A percentile compares a stretch with the other conserved stretches of the same genome.
Conservation (phyloP, 164 flowering plant species). For the Sextonia rubra region DNA sequence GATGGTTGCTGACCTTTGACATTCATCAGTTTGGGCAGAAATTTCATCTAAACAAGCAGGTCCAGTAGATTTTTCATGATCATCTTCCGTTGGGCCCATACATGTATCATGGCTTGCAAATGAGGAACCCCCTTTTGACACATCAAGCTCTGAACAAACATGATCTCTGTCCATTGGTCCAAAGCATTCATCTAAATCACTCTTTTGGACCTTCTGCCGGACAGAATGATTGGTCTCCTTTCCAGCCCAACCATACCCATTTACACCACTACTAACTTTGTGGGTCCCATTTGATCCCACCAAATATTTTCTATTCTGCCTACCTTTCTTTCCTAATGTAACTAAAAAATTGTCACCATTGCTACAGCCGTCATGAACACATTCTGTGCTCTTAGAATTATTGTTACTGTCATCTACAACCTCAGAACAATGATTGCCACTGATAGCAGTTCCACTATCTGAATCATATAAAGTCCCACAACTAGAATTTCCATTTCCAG, state of each 20-base stretch:
- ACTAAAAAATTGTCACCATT: conserved; percentile 10
- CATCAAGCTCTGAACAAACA: conserved; percentile 18
- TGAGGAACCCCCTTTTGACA: conserved; percentile 19
- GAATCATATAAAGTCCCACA: conserved; percentile 4
- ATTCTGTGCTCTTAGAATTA: conserved; percentile 11
- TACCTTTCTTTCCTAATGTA: conserved; percentile 22
- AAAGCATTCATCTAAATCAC: conserved; percentile 15
- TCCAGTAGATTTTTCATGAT: neutral
- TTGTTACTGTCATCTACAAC: conserved; percentile 13
- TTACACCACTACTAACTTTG: conserved; percentile 18
- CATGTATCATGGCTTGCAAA: neutral
- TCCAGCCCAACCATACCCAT: conserved; percentile 24
- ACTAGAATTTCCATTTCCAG: conserved; percentile 7
- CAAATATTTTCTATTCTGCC: conserved; percentile 16
- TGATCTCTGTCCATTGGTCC: conserved; percentile 19
- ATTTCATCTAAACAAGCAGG: conserved; percentile 6
- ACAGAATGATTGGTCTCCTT: conserved; percentile 45
- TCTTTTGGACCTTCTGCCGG: conserved; percentile 50
- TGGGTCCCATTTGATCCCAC: conserved; percentile 15
- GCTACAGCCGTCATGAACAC: conserved; percentile 18
- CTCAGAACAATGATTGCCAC: conserved; percentile 4
- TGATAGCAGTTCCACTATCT: neutral
- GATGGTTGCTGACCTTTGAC: conserved; percentile 15
- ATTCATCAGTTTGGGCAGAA: conserved; percentile 2
- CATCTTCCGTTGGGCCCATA: neutral